Evolutionary conservation across 2,329 filamentous ascomycete species (phyloP).

Genomic region (Penicillium rolfsii): DNA sequence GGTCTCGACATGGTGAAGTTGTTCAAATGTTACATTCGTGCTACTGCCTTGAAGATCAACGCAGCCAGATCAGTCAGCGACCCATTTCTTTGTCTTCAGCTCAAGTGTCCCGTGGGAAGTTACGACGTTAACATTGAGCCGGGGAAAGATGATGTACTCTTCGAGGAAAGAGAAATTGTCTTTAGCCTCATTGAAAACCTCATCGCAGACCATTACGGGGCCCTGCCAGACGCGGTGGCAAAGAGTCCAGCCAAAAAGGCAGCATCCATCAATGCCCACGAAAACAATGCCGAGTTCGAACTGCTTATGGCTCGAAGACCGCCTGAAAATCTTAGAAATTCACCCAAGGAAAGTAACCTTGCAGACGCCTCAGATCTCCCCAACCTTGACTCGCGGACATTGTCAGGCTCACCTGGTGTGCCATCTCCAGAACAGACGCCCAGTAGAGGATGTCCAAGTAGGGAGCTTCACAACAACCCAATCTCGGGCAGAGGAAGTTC

Average conservation of each 20-base stretch:
- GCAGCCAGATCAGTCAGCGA: slow-evolving; percentile 45
- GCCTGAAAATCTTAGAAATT: not conserved
- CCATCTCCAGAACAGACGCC: not conserved
- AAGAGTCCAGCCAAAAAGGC: slow-evolving; percentile 3
- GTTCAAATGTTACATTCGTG: slow-evolving; percentile 56
- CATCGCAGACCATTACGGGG: slow-evolving; percentile 47
- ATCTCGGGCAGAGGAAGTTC: not conserved
- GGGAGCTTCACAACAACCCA: not conserved
- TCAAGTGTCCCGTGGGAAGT: slow-evolving; percentile 56
- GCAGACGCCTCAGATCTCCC: not conserved
- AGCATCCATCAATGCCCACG: not conserved
- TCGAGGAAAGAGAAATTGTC: slow-evolving; percentile 53
- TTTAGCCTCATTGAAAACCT: slow-evolving; percentile 48
- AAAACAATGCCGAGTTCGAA: slow-evolving; percentile 8
- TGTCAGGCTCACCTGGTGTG: not conserved
- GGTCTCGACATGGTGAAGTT: slow-evolving; percentile 56
- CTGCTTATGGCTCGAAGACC: slow-evolving; percentile 22
- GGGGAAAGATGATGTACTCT: slow-evolving; percentile 65
- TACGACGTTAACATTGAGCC: slow-evolving; percentile 68
- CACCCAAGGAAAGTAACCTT: not conserved
- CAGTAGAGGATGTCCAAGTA: too few relatives aligned
- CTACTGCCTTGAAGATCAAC: slow-evolving; percentile 27
- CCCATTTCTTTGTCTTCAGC: slow-evolving; percentile 60
- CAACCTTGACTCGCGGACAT: not conserved
- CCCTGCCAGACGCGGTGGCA: slow-evolving; percentile 15